Evolutionary conservation across 2,329 filamentous ascomycete genomes (phyloP).

Genomic region (Penicillium oxalicum): DNA sequence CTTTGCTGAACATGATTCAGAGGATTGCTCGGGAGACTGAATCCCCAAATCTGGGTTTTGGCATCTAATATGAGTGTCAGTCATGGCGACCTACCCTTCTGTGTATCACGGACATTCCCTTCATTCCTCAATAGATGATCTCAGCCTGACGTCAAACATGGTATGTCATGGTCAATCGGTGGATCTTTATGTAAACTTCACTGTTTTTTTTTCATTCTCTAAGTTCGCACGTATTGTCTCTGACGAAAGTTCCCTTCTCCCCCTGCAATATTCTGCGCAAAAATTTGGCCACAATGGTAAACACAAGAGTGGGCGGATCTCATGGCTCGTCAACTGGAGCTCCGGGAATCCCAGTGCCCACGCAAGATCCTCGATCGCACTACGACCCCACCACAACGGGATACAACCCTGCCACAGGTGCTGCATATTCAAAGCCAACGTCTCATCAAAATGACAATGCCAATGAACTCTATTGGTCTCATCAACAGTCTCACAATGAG

Average conservation of each 20-base stretch:
- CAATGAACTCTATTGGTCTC: slow-evolving; percentile 1
- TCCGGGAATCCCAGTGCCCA: slow-evolving; percentile 18
- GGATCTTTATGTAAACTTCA: no score
- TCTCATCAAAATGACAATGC: slow-evolving; percentile 4
- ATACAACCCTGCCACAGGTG: slow-evolving; percentile 25
- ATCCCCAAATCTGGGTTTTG: no score
- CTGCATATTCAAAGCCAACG: slow-evolving; percentile 13
- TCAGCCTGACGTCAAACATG: slow-evolving; percentile 19
- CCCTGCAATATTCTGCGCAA: not conserved
- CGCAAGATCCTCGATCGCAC: slow-evolving; percentile 11
- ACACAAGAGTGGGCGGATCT: slow-evolving; percentile 10
- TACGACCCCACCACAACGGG: slow-evolving; percentile 17
- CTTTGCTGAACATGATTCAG: no score
- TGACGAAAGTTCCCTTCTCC: not conserved
- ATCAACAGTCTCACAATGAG: slow-evolving; percentile 14
- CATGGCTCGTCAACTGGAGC: slow-evolving; percentile 27
- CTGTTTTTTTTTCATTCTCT: no score
- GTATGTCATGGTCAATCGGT: no score
- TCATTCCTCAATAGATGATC: not conserved
- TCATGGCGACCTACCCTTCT: not conserved
- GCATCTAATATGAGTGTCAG: no score
- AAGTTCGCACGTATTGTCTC: no score
- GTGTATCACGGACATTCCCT: not conserved
- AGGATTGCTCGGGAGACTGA: no score
- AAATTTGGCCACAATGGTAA: slow-evolving; percentile 5